Evolutionary conservation across 768 basidiomycete species (phyloP).

Genomic region (Mycena capillaripes): DNA sequence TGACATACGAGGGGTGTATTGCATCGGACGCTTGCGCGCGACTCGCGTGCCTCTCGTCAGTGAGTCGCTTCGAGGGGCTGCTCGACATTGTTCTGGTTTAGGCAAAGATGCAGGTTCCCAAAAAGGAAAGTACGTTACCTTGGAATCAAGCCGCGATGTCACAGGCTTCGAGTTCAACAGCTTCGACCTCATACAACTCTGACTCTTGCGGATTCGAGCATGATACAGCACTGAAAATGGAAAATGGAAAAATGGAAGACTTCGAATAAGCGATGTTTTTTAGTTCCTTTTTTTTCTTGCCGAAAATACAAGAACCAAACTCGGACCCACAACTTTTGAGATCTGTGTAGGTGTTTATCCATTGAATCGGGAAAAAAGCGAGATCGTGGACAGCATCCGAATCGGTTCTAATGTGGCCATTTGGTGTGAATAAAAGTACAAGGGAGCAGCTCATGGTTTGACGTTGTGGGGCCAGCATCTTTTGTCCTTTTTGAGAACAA

Average conservation of each 20-base stretch:
- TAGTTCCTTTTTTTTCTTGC: no score
- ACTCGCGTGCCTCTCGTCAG: constrained; percentile 48
- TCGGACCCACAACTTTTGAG: constrained; percentile 28
- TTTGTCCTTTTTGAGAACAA: constrained; percentile 21
- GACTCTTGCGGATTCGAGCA: no score
- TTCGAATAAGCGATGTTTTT: no score
- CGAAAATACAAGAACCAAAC: no score
- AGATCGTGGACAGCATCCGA: constrained; percentile 4
- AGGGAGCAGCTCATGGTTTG: neutral
- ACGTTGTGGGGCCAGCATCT: neutral
- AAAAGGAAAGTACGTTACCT: no score
- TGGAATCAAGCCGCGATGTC: no score
- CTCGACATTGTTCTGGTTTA: constrained; percentile 1
- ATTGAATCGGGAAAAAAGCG: constrained; percentile 1
- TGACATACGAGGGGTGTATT: constrained; percentile 29
- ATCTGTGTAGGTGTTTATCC: no score
- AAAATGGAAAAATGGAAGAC: no score
- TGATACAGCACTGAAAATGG: no score
- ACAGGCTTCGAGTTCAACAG: no score
- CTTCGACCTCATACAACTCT: no score
- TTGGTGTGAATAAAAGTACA: constrained; percentile 20
- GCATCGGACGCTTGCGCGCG: constrained; percentile 38
- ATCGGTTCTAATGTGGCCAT: constrained; percentile 14
- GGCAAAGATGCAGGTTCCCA: neutral
- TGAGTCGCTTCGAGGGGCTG: constrained; percentile 46